Evolutionary conservation across 2,329 filamentous ascomycete genomes (phyloP), one percentile per base, ranked within the genome.

Genomic region (Ambrosiella xylebori): DNA sequence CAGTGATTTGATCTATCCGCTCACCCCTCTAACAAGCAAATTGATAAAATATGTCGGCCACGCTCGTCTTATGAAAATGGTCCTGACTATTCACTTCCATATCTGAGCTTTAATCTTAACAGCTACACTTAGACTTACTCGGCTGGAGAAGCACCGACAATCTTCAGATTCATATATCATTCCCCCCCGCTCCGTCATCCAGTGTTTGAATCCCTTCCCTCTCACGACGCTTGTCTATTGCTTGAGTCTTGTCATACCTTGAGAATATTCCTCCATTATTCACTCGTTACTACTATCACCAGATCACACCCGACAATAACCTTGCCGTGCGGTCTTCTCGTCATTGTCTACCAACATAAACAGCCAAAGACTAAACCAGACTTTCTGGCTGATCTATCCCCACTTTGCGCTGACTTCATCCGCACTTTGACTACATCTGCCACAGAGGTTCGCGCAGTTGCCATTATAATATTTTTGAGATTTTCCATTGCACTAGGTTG

Each of bases 121-220:
- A 41, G 17, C 12, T 51, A 51, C 47, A 27, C 27, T 36, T 51
- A 3, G 47, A 51, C 47, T 51, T 51, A 27, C 27, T 47, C n/a
- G n/a, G 27, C 47, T 36, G 6, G 17, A 11, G 47, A 36, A 51
- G 47, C 47, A 51, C 47, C 47, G 19, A 51, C 47, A 51, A 51
- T 51, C 47, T 35, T 19, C 19, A 51, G 47, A 51, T 51, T 51
- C 47, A 51, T 51, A 51, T 51, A 51, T 51, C 47, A 51, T 19
- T 19, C 47, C 12, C 35, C 47, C 19, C 17, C 53, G 37, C 37
- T 38, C 37, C 53, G 37, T 37, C 53, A 13, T 12, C 9, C 37
- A 11, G 12, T 55, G 3, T 44, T 44, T 51, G 47, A 11, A 15
- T 41, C 27, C 38, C 36, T 19, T 41, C 1, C 17, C 37, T 17